Base-by-base conservation (phyloP, 768 basidiomycete genomes). In the Pleurotus sapidus region DNA sequence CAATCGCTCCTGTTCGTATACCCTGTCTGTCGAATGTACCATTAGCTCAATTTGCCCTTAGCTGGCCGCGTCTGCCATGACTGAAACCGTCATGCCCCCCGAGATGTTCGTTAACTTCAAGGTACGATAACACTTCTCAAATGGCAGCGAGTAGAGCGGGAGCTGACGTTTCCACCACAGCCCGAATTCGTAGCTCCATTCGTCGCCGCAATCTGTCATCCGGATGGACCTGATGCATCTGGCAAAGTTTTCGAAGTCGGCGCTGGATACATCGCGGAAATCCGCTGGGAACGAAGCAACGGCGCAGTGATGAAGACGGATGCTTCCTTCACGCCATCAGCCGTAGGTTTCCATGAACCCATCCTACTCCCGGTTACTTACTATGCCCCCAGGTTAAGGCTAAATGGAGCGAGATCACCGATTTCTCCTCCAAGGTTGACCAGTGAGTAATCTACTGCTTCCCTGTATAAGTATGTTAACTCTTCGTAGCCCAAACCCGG, bases 41-140 rank as follows among this genome's bases (percentile, higher is more conserved):
- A 23, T 55, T 20, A 20, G 3, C 3, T 56, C 37, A 46, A 23
- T 17, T 27, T 2, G 9, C 12, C 7, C 15, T 11, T 60, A 94
- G 93, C 87, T 92, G 59, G 96, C 96, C n/a, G 96, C 95, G 0
- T 96, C 94, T 3, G 83, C 84, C 2, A 98, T 98, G 96, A 97
- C 95, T 2, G 95, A 88, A 65, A 97, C 94, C 0, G 77, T 95
- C 63, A 92, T 98, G 90, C 91, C 96, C 7, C 88, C 90, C 17
- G 96, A 98, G 57, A 86, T 97, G 83, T 83, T 98, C 55, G 88
- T 82, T n/a, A 89, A 91, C 65, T 74, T 97, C 40, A 87, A 88
- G 69, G 89, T 89, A 68, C 9, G 63, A n/a, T 48, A 34, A 11
- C 30, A 9, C 30, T 34, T 34, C 8, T 34, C 30, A 11, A 9